Conservation (phyloP, 352 stramenopile species). For the Phytopythium oedochilum region DNA sequence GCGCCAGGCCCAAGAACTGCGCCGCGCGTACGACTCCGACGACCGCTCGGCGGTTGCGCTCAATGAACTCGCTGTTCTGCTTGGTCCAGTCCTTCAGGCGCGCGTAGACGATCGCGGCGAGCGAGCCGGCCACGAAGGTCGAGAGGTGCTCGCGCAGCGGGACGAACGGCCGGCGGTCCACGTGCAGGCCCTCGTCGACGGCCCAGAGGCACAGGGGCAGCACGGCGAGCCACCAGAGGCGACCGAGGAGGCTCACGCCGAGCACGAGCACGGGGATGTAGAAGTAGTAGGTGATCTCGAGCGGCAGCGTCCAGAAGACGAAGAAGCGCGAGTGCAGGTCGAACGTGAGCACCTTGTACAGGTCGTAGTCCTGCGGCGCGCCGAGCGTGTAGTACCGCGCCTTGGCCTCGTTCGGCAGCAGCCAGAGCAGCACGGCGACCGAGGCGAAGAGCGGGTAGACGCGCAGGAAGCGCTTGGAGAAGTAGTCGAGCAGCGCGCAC, state of each 20-base stretch:
- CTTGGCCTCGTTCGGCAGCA: constrained; percentile 22
- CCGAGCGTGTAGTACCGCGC: constrained; percentile 26
- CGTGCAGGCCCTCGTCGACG: constrained; percentile 17
- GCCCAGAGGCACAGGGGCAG: constrained; percentile 25
- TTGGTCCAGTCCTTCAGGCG: constrained; percentile 23
- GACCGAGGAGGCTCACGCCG: constrained; percentile 11
- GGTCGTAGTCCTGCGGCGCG: constrained; percentile 17
- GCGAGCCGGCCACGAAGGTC: constrained; percentile 35
- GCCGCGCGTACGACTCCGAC: constrained; percentile 13
- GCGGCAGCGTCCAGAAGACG: constrained; percentile 45
- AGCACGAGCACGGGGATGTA: constrained; percentile 38
- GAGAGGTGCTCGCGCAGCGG: constrained; percentile 18
- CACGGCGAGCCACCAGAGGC: constrained; percentile 30
- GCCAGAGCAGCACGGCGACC: constrained; percentile 25
- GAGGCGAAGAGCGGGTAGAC: constrained; percentile 44
- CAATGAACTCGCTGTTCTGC: constrained; percentile 16
- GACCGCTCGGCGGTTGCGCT: constrained; percentile 15
- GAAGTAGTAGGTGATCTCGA: constrained; percentile 53
- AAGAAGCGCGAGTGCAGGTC: constrained; percentile 34
- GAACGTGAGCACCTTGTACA: constrained; percentile 39
- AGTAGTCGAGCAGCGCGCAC: constrained; percentile 35
- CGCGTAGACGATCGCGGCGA: constrained; percentile 30
- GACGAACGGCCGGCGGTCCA: constrained; percentile 20
- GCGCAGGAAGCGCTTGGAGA: constrained; percentile 34
- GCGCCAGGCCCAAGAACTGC: constrained; percentile 14